Evolutionary conservation across 2,329 filamentous ascomycete species (phyloP).

Genomic region (Didymella arachidicola): DNA sequence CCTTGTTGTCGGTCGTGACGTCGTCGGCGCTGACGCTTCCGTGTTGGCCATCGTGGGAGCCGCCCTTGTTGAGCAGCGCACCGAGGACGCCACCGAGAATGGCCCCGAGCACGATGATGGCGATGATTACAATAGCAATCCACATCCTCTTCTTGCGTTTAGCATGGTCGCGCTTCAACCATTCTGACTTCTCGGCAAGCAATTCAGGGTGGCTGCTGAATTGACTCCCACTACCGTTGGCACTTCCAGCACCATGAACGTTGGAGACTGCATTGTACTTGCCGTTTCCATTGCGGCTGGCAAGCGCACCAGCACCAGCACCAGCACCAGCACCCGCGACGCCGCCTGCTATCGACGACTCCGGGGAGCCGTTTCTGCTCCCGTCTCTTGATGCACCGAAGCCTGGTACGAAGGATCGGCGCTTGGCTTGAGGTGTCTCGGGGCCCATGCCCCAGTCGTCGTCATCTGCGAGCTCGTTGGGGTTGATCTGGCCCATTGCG

Average conservation of each 20-base stretch:
- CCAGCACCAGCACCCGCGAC: constrained; percentile 56
- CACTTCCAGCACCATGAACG: constrained; percentile 24
- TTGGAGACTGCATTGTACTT: constrained; percentile 66
- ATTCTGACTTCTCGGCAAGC: constrained; percentile 70
- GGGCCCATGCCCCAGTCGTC: constrained; percentile 79
- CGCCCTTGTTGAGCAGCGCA: constrained; percentile 67
- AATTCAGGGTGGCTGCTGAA: constrained; percentile 27
- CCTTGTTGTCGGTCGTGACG: constrained; percentile 71
- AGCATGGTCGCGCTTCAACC: constrained; percentile 63
- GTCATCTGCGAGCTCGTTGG: constrained; percentile 83
- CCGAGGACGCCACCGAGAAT: constrained; percentile 79
- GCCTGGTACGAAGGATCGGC: constrained; percentile 66
- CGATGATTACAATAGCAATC: constrained; percentile 71
- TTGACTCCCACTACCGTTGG: constrained; percentile 17
- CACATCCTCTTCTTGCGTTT: constrained; percentile 71
- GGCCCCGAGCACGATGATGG: constrained; percentile 71
- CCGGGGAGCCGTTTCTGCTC: constrained; percentile 53
- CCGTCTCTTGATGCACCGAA: constrained; percentile 55
- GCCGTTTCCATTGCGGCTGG: constrained; percentile 49
- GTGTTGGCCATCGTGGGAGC: constrained; percentile 35
- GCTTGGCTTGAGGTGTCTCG: constrained; percentile 58
- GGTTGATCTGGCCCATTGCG: constrained; percentile 67
- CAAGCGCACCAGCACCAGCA: constrained; percentile 39
- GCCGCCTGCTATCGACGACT: constrained; percentile 47
- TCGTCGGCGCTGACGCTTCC: constrained; percentile 38